A percentile compares a stretch with the other conserved stretches of the same genome.
Conservation (phyloP, 1,284 basidiomycete genomes). For the Moesziomyces sp. region DNA sequence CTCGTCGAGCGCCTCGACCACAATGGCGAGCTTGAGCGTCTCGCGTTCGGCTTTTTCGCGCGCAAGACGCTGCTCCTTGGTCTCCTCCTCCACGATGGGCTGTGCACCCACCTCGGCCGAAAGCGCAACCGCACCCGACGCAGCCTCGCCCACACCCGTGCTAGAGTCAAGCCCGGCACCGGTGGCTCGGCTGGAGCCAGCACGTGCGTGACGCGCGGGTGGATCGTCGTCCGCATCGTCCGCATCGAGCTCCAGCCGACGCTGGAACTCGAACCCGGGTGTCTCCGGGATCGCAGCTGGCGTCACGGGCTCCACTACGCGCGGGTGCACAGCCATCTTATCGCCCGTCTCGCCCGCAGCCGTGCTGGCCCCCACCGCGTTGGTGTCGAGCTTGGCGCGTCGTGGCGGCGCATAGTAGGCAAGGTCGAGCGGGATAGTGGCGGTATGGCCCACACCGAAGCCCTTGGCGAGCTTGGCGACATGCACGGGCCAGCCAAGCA, state of each 20-base stretch:
- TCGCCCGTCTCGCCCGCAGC: constrained; percentile 7
- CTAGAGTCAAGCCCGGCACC: not conserved
- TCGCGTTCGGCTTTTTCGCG: constrained; percentile 58
- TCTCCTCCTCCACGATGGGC: constrained; percentile 40
- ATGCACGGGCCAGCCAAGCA: constrained; percentile 60
- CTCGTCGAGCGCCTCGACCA: constrained; percentile 65
- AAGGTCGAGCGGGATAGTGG: constrained; percentile 40
- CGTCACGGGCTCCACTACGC: constrained; percentile 15
- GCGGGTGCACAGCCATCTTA: constrained; percentile 11
- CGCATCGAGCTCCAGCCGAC: constrained; percentile 27
- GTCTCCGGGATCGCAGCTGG: constrained; percentile 44
- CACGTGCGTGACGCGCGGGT: not conserved
- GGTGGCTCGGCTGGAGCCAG: not conserved
- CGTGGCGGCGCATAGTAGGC: constrained; percentile 56
- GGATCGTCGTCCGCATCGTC: constrained; percentile 36
- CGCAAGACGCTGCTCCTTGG: constrained; percentile 51
- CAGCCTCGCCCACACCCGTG: too few species aligned
- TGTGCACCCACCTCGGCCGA: constrained; percentile 4
- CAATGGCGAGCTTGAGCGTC: constrained; percentile 58
- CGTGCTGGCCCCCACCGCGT: not conserved
- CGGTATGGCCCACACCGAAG: constrained; percentile 44
- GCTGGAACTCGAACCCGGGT: constrained; percentile 38
- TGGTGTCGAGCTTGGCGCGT: constrained; percentile 8
- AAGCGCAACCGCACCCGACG: not conserved
- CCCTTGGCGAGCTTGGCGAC: constrained; percentile 50